Evolutionary conservation across 2,329 filamentous ascomycete species (phyloP).

Genomic region (Fusarium buharicum): DNA sequence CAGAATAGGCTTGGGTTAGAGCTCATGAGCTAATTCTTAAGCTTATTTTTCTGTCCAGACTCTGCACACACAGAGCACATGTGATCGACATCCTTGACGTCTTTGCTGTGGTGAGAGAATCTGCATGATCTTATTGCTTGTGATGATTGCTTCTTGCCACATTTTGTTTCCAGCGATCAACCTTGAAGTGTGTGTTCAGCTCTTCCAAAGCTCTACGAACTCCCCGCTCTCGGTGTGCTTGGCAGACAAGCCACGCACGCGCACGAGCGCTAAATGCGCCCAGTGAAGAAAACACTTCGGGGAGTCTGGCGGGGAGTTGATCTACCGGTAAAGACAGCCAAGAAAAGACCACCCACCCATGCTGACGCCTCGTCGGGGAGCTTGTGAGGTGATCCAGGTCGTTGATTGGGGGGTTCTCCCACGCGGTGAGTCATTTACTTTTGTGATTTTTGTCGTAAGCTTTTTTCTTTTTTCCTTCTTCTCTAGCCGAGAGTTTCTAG

Average conservation of each 20-base stretch:
- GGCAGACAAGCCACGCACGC: slow-evolving; percentile 6
- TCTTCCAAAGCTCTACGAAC: too few relatives aligned
- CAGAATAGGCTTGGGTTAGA: slow-evolving; percentile 27
- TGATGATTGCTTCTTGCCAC: too few relatives aligned
- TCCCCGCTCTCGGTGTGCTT: slow-evolving; percentile 15
- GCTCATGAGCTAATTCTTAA: slow-evolving; percentile 30
- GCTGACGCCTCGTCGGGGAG: slow-evolving; percentile 31
- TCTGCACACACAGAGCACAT: background rate
- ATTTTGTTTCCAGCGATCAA: too few relatives aligned
- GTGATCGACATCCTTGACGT: background rate
- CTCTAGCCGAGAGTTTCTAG: slow-evolving; percentile 27
- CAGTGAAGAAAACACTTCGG: slow-evolving; percentile 6
- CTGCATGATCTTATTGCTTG: too few relatives aligned
- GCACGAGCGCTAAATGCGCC: slow-evolving; percentile 1
- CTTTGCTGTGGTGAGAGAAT: too few relatives aligned
- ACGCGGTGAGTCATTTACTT: slow-evolving; percentile 39
- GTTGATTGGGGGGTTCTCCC: slow-evolving; percentile 16
- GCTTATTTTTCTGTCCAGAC: slow-evolving; percentile 18
- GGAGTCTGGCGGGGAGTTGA: slow-evolving; percentile 36
- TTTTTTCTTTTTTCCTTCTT: slow-evolving; percentile 5
- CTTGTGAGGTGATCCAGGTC: background rate
- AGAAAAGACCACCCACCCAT: background rate
- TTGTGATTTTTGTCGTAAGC: slow-evolving; percentile 17
- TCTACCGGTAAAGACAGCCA: background rate
- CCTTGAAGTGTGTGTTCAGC: too few relatives aligned